Conservation (phyloP, 2,329 filamentous ascomycete genomes). For the Lachnellula cervina region DNA sequence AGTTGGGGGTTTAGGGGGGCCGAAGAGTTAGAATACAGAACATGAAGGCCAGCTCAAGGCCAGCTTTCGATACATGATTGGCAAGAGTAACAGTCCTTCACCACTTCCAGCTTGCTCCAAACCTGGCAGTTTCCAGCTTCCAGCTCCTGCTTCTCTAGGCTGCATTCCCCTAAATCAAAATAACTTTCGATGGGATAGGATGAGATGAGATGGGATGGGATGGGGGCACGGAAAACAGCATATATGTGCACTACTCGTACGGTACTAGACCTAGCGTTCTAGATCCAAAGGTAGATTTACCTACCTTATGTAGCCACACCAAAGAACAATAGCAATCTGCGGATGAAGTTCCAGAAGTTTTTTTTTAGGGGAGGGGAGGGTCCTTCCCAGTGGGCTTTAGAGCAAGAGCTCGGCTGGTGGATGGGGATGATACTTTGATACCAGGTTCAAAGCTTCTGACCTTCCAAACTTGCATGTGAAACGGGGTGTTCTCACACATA, state of each 20-base stretch:
- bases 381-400: not conserved
- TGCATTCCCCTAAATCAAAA: not conserved
- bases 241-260: too few species aligned
- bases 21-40: not conserved
- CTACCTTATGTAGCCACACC: too few species aligned
- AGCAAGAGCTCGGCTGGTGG: not conserved
- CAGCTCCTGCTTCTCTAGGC: not conserved
- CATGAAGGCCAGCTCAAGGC: not conserved
- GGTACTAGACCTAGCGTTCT: too few species aligned
- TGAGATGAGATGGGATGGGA: too few species aligned
- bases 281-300: too few species aligned
- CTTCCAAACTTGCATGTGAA: not conserved
- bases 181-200: not conserved
- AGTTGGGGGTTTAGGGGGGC: not conserved
- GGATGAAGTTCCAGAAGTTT: not conserved
- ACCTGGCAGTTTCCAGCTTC: constrained; percentile 1
- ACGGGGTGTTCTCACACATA: constrained; percentile 6
- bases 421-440: too few species aligned
- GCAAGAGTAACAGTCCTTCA: not conserved
- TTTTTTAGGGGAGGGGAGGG: not conserved
- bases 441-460: too few species aligned
- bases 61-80: not conserved
- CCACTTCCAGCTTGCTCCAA: not conserved
- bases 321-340: not conserved
- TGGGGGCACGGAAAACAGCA: too few species aligned